Evolutionary conservation across 352 stramenopile species (phyloP).

Genomic region (Peronospora destructor): DNA sequence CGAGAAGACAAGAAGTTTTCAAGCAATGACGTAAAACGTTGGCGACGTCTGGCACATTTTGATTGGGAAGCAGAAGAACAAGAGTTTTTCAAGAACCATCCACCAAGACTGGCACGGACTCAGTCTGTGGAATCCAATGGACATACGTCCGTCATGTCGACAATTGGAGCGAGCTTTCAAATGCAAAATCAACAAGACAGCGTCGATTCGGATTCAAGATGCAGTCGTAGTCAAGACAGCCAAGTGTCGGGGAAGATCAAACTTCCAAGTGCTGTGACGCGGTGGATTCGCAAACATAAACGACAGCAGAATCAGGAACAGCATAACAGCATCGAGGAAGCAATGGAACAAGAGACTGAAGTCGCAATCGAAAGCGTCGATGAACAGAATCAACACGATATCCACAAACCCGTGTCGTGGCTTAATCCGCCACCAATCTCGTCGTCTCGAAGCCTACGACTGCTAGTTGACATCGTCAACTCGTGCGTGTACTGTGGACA

Average conservation of each 20-base stretch:
- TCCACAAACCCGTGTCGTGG: conserved; percentile 27
- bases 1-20: conserved; percentile 64
- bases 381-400: conserved; percentile 6
- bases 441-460: conserved; percentile 31
- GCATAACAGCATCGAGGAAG: not conserved
- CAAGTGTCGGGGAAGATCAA: conserved; percentile 10
- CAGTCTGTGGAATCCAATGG: conserved; percentile 25
- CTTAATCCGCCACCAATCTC: conserved; percentile 45
- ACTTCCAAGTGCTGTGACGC: conserved; percentile 15
- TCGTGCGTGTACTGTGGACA: conserved; percentile 51
- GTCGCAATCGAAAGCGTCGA: conserved; percentile 3
- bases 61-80: conserved; percentile 56
- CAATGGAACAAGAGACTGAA: conserved; percentile 9
- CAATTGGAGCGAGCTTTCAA: conserved; percentile 21
- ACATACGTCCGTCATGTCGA: conserved; percentile 26
- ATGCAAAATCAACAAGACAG: conserved; percentile 15
- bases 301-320: conserved; percentile 13
- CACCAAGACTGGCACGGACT: conserved; percentile 3
- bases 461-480: conserved; percentile 62
- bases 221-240: conserved; percentile 10
- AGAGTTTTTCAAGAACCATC: conserved; percentile 28
- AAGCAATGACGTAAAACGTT: conserved; percentile 70
- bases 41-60: conserved; percentile 59
- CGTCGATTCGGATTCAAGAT: conserved; percentile 16
- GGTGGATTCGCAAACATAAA: conserved; percentile 28